Evolutionary conservation across 2,329 filamentous ascomycete genomes (phyloP).

Genomic region (Tolypocladium tundrense): DNA sequence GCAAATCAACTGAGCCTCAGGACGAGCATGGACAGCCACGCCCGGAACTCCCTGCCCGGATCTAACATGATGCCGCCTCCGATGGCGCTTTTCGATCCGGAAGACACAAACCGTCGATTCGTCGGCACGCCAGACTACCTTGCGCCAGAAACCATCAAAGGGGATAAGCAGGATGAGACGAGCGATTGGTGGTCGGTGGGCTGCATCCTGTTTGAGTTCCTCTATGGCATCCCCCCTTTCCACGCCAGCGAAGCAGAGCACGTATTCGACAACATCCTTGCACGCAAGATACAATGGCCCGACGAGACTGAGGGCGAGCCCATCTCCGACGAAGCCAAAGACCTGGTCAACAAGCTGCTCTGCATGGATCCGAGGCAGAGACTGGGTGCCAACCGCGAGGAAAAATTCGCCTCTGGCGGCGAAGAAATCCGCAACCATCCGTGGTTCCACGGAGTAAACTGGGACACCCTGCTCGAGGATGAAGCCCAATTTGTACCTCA

Average conservation of each 20-base stretch:
- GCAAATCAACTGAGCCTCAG: constrained; percentile 22
- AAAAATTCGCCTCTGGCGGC: constrained; percentile 73
- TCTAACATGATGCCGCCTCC: constrained; percentile 75
- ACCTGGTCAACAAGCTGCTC: constrained; percentile 86
- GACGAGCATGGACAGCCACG: constrained; percentile 22
- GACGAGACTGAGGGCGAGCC: constrained; percentile 63
- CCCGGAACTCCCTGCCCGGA: constrained; percentile 28
- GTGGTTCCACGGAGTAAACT: constrained; percentile 83
- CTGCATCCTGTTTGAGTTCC: constrained; percentile 93
- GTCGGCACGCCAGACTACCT: constrained; percentile 96
- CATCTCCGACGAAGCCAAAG: constrained; percentile 79
- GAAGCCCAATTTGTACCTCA: constrained; percentile 93
- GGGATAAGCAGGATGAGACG: constrained; percentile 89
- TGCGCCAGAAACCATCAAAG: constrained; percentile 92
- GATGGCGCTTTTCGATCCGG: constrained; percentile 90
- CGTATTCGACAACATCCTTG: constrained; percentile 93
- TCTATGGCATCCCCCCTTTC: constrained; percentile 90
- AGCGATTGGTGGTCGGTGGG: constrained; percentile 99
- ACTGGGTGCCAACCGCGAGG: constrained; percentile 75
- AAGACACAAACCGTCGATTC: constrained; percentile 85
- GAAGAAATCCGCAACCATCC: constrained; percentile 82
- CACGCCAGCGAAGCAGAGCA: constrained; percentile 82
- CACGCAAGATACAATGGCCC: constrained; percentile 86
- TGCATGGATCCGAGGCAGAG: constrained; percentile 74
- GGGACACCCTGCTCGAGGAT: constrained; percentile 86